Base-by-base conservation (phyloP, 306 rosid genomes). In the Comarum palustre region DNA sequence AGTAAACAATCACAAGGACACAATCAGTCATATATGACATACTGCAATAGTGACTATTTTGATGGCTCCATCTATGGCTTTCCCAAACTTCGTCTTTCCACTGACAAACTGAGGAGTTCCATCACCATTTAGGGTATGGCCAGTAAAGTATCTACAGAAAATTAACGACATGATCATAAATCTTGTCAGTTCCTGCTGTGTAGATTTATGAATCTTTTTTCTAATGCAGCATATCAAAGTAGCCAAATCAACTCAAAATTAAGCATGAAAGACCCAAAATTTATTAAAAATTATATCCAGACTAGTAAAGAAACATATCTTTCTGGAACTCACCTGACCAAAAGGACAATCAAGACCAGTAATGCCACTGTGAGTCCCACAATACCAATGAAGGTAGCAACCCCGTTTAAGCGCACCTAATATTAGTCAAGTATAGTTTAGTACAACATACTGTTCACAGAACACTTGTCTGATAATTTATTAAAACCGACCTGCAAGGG, bases 391-490 rank as follows among this genome's bases (percentile, higher is more conserved):
- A 92, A 92, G 73, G 99, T 95, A 65, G 99, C 97, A 76, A 95
- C 93, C 60, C 99, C 99, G 58, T 95, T 95, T 47, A 95, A 83
- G 80, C 99, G 97, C 62, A 95, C 96, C 96, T 93, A 83, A 64
- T 78, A 79, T 41, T 55, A 74, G 71, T 48, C 58, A 62, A 47
- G 16, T 34, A 74, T 58, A 14, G 73, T 77, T 77, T 50, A 84
- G 64, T 64, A 77, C 15, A 46, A 2, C 29, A 41, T 36, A 24
- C 16, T 69, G 39, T 34, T 31, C 19, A 29, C 11, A 46, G 8
- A 47, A 63, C 36, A 65, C 54, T 61, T 14, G 1, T 17, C 9
- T 5, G 22, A 32, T 2, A 12, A 42, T 41, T 42, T 8, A 34
- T 16, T 16, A 38, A 48, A 66, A 34, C 82, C 36, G 32, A 90